Percentiles rank a stretch among this genome's conserved stretches.
phyloP scores from a whole-genome alignment of 768 basidiomycete genomes.

The Pisolithus sp. region DNA sequence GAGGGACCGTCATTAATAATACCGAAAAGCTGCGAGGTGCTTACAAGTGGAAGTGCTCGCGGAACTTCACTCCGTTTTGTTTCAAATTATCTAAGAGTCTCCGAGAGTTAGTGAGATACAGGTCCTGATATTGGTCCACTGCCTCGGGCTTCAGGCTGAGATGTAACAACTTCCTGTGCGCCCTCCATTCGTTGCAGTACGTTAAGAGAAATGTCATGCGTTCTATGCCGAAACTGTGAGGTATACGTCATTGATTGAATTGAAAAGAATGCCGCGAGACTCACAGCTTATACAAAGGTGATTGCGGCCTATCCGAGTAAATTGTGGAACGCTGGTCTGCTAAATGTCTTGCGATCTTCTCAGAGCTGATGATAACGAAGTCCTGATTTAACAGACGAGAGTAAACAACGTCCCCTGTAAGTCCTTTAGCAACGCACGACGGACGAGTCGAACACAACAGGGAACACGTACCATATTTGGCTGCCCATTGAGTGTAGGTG shows the following conservation, averaged over 20 bases:
- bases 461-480: conserved; percentile 4
- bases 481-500: conserved; percentile 10
- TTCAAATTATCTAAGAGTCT: conserved; percentile 6
- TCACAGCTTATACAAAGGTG: conserved; percentile 7
- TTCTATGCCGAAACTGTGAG: conserved; percentile 11
- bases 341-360: conserved; percentile 7
- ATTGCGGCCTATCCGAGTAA: conserved; percentile 12
- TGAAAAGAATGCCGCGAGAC: neutral
- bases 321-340: conserved; percentile 12
- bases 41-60: conserved; percentile 8
- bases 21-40: neutral
- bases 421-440: neutral
- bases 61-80: neutral
- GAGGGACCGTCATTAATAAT: too few species aligned
- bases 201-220: conserved; percentile 12
- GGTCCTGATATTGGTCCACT: conserved; percentile 2
- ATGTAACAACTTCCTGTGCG: conserved; percentile 16
- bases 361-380: conserved; percentile 9
- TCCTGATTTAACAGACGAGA: conserved; percentile 7
- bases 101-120: conserved; percentile 7
- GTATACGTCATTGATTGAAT: neutral
- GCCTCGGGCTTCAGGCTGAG: conserved; percentile 9
- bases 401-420: conserved; percentile 7
- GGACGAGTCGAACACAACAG: neutral
- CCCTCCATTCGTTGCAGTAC: conserved; percentile 16